These are phyloP conservation scores for Miscanthus sacchariflorus DNA, from an alignment of 202 grass and related monocot genomes.

Conservation along the genomic window DNA sequence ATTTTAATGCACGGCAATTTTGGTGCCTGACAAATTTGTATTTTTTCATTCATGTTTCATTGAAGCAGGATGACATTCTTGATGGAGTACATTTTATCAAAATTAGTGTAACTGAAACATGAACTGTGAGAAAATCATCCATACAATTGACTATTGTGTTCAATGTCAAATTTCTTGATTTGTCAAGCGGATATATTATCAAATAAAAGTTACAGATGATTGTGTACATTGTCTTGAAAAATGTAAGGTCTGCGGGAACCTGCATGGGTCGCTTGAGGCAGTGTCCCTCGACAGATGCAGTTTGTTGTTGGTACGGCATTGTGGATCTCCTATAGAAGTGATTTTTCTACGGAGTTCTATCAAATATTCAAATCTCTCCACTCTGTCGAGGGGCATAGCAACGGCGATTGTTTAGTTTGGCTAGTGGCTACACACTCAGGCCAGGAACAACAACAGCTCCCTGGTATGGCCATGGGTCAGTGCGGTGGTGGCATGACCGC, in stretches of 20 bases:
- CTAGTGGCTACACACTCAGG: neutral
- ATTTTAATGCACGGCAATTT: neutral
- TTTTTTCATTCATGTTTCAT: neutral
- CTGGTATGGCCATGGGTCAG: neutral
- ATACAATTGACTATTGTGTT: neutral
- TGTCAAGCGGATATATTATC: neutral
- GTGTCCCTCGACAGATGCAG: neutral
- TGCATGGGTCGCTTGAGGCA: neutral
- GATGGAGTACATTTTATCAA: neutral
- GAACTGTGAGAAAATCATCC: neutral
- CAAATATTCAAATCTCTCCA: neutral
- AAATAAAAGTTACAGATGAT: neutral
- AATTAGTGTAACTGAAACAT: neutral
- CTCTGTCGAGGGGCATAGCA: neutral
- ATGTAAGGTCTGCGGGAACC: neutral
- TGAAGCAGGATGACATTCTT: neutral
- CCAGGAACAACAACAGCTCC: neutral
- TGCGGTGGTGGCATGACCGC: neutral
- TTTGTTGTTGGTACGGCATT: neutral
- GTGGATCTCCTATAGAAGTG: neutral
- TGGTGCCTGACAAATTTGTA: neutral
- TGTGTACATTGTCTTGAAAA: neutral
- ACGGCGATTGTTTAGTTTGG: neutral
- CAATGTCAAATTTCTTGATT: neutral
- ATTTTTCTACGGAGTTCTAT: neutral